phyloP scores from a whole-genome alignment of 345 rosid genomes.

The Eucalyptus fibrosa region DNA sequence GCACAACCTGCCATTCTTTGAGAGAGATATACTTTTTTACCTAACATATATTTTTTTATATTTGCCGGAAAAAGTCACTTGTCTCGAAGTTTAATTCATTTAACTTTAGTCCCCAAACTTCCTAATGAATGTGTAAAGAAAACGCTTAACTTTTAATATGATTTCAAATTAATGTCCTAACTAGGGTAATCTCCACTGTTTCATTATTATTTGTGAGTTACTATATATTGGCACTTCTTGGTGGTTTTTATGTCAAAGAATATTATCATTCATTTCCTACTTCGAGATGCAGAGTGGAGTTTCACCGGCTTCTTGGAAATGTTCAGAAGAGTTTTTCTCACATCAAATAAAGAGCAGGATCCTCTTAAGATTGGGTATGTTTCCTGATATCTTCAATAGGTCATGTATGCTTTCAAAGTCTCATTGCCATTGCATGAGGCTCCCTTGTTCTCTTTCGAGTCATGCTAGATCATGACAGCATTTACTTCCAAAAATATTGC shows the following conservation, averaged over 20 bases:
- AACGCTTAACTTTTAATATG: background rate
- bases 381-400: background rate
- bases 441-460: background rate
- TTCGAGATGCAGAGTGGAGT: constrained; percentile 38
- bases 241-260: background rate
- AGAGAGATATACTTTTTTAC: background rate
- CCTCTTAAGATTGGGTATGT: constrained; percentile 76
- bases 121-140: background rate
- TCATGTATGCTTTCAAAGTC: background rate
- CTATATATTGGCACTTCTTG: background rate
- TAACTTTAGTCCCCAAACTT: background rate
- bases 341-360: constrained; percentile 80
- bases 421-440: background rate
- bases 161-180: background rate
- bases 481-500: background rate
- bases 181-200: background rate
- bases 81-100: background rate
- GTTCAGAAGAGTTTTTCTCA: constrained; percentile 81
- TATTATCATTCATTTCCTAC: background rate
- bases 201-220: background rate
- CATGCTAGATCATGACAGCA: background rate
- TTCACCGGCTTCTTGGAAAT: constrained; percentile 92
- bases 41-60: background rate
- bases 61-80: background rate
- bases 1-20: background rate